Conservation (phyloP, 495 filamentous ascomycete species). For the Letharia lupina region DNA sequence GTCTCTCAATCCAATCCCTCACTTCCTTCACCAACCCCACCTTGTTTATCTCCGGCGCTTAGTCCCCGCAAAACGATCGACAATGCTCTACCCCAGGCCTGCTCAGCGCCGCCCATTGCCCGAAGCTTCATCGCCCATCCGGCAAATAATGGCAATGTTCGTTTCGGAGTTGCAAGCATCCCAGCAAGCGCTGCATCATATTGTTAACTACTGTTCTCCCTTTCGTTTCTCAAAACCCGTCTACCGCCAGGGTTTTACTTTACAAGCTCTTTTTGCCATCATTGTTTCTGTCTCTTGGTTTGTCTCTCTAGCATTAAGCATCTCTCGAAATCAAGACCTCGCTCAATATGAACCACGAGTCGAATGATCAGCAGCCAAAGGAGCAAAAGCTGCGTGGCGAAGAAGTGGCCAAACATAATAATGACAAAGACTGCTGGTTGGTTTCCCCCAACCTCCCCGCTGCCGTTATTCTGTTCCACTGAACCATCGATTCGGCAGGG, state of each 20-base stretch:
- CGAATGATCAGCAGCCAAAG: conserved; percentile 22
- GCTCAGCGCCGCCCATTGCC: too few species aligned
- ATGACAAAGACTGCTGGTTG: conserved; percentile 63
- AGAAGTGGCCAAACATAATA: conserved; percentile 75
- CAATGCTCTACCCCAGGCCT: too few species aligned
- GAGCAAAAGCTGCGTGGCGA: conserved; percentile 54
- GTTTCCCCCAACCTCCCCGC: too few species aligned
- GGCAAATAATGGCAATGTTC: too few species aligned
- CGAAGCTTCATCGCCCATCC: background rate
- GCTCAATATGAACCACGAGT: conserved; percentile 32
- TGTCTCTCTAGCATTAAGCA: background rate
- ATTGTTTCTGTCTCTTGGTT: background rate
- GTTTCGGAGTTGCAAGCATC: background rate
- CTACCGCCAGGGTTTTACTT: background rate
- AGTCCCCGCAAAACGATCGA: too few species aligned
- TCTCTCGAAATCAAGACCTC: background rate
- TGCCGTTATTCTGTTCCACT: background rate
- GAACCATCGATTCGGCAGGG: conserved; percentile 23
- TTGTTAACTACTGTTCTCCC: background rate
- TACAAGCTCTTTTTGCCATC: background rate
- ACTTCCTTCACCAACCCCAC: background rate
- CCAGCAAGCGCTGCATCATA: background rate
- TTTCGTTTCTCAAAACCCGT: background rate
- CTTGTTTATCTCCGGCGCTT: background rate
- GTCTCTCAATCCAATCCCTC: background rate